phyloP scores from a whole-genome alignment of 1,139 yeast genomes.

The Pichiaceae sp. region DNA sequence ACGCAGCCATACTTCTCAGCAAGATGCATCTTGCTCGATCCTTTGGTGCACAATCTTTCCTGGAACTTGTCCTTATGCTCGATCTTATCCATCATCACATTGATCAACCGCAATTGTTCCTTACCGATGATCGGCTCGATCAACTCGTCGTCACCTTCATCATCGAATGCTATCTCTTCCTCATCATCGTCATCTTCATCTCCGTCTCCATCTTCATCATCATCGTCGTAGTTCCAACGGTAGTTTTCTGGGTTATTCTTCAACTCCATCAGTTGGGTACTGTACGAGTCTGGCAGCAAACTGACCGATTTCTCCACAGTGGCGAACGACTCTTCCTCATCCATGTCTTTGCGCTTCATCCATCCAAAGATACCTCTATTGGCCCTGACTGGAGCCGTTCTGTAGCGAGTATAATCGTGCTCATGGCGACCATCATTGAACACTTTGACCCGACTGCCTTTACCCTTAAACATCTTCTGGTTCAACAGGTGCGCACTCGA shows the following conservation, averaged over 20 bases:
- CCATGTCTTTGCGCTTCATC: slow-evolving; percentile 23
- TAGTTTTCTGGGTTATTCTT: slow-evolving; percentile 28
- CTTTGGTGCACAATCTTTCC: slow-evolving; percentile 15
- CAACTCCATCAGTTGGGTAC: slow-evolving; percentile 24
- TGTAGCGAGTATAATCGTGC: slow-evolving; percentile 26
- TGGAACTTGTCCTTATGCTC: slow-evolving; percentile 21
- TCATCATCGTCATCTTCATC: slow-evolving; percentile 20
- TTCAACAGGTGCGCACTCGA: slow-evolving; percentile 58
- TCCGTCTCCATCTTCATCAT: slow-evolving; percentile 21
- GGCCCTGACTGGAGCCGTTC: slow-evolving; percentile 24
- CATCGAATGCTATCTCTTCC: slow-evolving; percentile 23
- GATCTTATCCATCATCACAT: slow-evolving; percentile 38
- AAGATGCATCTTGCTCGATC: slow-evolving; percentile 18
- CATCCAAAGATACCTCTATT: slow-evolving; percentile 23
- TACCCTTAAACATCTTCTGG: slow-evolving; percentile 16
- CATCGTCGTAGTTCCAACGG: slow-evolving; percentile 29
- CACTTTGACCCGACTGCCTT: slow-evolving; percentile 24
- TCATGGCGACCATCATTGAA: slow-evolving; percentile 29
- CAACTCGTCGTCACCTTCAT: slow-evolving; percentile 28
- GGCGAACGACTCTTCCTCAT: slow-evolving; percentile 18
- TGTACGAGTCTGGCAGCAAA: slow-evolving; percentile 29
- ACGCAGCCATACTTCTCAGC: slow-evolving; percentile 52
- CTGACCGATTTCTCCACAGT: slow-evolving; percentile 27
- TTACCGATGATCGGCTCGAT: slow-evolving; percentile 50
- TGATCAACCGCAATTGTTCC: slow-evolving; percentile 43